Evolutionary conservation across 2,329 filamentous ascomycete genomes (phyloP).

Genomic region (Penicillium concentricum): DNA sequence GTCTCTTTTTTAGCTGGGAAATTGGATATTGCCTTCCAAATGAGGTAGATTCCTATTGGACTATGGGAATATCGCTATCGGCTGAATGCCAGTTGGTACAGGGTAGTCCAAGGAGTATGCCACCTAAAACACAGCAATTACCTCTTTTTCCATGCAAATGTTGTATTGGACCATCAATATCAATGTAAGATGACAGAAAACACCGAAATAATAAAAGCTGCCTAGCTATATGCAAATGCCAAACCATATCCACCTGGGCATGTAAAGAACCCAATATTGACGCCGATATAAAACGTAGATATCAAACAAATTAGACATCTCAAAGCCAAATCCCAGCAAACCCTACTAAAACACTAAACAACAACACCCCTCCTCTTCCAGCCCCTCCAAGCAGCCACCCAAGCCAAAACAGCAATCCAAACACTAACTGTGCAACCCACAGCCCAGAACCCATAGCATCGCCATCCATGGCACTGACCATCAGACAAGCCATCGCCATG

Average conservation of each 20-base stretch:
- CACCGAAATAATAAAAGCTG: background rate
- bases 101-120: background rate
- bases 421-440: slow-evolving; percentile 70
- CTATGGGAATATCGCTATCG: background rate
- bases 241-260: background rate
- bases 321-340: background rate
- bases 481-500: slow-evolving; percentile 36
- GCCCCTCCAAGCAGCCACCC: slow-evolving; percentile 80
- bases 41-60: background rate
- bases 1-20: background rate
- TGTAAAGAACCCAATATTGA: background rate
- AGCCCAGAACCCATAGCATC: slow-evolving; percentile 88
- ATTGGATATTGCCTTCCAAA: background rate
- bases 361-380: slow-evolving; percentile 77
- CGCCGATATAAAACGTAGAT: background rate
- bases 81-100: background rate
- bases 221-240: background rate
- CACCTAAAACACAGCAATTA: background rate
- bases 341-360: slow-evolving; percentile 43
- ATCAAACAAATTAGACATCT: background rate
- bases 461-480: slow-evolving; percentile 73
- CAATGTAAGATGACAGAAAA: background rate
- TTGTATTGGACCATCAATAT: background rate
- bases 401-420: slow-evolving; percentile 70
- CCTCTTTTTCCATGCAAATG: background rate